Evolutionary conservation across 2,329 filamentous ascomycete genomes (phyloP), one percentile per base, ranked within the genome.

Genomic region (Furcasterigmium sp.): DNA sequence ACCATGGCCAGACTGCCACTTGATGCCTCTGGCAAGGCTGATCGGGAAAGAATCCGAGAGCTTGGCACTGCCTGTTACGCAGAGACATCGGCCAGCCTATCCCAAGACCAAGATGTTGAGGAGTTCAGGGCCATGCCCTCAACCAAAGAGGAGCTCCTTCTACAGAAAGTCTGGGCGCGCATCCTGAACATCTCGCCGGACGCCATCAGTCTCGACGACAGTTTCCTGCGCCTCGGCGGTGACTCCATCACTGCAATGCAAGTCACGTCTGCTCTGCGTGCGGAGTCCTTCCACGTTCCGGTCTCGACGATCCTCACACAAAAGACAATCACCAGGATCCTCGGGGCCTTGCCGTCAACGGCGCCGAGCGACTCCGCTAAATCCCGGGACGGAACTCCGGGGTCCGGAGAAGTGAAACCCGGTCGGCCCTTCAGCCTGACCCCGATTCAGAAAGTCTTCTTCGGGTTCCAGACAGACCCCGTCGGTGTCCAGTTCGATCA

Each of bases 1-100:
- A 50, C 51, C 2, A 44, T 63, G 3, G 40, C 49, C 7, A 32
- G 26, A 14, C 19, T 53, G 3, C 48, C 52, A 8, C 46, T 52
- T 28, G 53, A 46, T 5, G 18, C 48, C 17, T 46, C 51, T 3
- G 51, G 48, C n/a, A 54, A 54, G 43, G 46, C 47, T 3, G 50
- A 54, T 35, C 40, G 52, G 17, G 36, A 36, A 25, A 37, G 37
- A n/a, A 39, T 53, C 8, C 45, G 46, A 18, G 26, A 53, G 4
- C 28, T 53, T 9, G 49, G 41, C 15, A 30, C 39, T 10, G 26
- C 29, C 3, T 20, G 11, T 4, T 20, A 21, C 3, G 10, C 32
- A 11, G 41, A 37, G 7, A 14, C 17, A 26, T 48, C 34, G 23
- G 38, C 18, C 30, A 41, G 5, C 28, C 44, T 7, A 44, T 44